Evolutionary conservation across 768 basidiomycete species (phyloP), one percentile per base, ranked within the genome.

Genomic region (Tylopilus vinaceipallidus): DNA sequence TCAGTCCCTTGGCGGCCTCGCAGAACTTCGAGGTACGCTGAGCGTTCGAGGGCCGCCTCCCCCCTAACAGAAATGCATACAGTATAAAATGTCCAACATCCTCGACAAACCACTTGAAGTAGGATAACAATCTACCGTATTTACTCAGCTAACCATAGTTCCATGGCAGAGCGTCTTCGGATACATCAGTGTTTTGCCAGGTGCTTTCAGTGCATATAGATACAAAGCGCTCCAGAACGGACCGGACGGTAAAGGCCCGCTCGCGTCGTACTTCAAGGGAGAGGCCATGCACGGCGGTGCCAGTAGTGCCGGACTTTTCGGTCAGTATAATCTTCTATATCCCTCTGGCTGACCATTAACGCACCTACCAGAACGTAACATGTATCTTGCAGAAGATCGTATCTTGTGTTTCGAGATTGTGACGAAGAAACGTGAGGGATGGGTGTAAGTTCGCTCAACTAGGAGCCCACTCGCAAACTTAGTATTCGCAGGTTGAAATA

Each of bases 11-110:
- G 23, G 88, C 91, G 13, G 95, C 95, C 4, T 95, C 94, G 0
- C 95, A 97, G 75, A 97, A 98, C 68, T 98, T 95, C 55, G 91
- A 95, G 77, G 83, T 82, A 59, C 35, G 22, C 32, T 32, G 55
- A 48, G n/a, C n/a, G n/a, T n/a, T n/a, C n/a, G n/a, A n/a, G n/a
- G n/a, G n/a, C n/a, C n/a, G n/a, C n/a, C n/a, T n/a, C n/a, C n/a
- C n/a, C n/a, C 50, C 35, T 57, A 29, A 56, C 35, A 50, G 22
- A 37, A 6, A 12, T 2, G 3, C 14, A 8, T 49, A 5, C 36
- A 86, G 83, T 95, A 95, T 74, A 95, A 95, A 74, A 91, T 91
- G 86, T 92, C 91, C 22, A 94, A 97, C 62, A 90, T 95, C 56
- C 81, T 98, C 30, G 95, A 98, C 67, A 98, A 98, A 67, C 94